phyloP scores from a whole-genome alignment of 352 stramenopile genomes.

The Globisporangium paddicum region DNA sequence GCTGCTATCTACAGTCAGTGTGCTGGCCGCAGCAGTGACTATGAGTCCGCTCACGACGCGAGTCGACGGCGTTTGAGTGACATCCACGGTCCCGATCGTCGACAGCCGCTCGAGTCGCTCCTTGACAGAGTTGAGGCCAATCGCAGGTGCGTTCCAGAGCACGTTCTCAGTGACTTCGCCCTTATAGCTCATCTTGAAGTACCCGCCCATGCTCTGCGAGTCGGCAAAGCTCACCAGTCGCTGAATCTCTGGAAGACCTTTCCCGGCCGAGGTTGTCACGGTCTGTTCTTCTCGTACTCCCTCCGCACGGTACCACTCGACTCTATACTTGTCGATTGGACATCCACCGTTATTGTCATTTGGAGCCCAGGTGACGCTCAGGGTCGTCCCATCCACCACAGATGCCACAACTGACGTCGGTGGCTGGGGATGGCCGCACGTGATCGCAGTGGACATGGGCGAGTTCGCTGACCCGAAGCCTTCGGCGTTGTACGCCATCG shows the following conservation, averaged over 20 bases:
- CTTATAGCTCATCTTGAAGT: slow-evolving; percentile 60
- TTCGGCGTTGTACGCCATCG: slow-evolving; percentile 78
- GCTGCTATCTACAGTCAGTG: slow-evolving; percentile 23
- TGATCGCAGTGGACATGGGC: slow-evolving; percentile 43
- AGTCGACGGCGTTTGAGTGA: slow-evolving; percentile 36
- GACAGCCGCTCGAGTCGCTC: slow-evolving; percentile 59
- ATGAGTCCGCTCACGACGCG: slow-evolving; percentile 32
- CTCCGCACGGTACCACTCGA: slow-evolving; percentile 72
- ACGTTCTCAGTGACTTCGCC: slow-evolving; percentile 67
- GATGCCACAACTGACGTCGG: slow-evolving; percentile 39
- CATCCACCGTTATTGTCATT: slow-evolving; percentile 29
- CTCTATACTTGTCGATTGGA: slow-evolving; percentile 57
- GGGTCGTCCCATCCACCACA: slow-evolving; percentile 49
- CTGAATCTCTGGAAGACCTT: slow-evolving; percentile 67
- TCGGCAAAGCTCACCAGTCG: slow-evolving; percentile 49
- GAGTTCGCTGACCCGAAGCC: slow-evolving; percentile 62
- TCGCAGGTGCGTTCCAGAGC: slow-evolving; percentile 50
- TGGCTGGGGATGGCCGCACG: slow-evolving; percentile 45
- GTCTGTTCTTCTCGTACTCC: slow-evolving; percentile 59
- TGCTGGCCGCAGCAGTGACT: slow-evolving; percentile 29
- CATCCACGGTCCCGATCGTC: slow-evolving; percentile 57
- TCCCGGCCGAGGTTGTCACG: slow-evolving; percentile 67
- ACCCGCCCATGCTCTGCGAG: slow-evolving; percentile 48
- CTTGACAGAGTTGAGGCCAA: slow-evolving; percentile 63
- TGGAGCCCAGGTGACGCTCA: slow-evolving; percentile 45